Evolutionary conservation across 441 rosid genomes (phyloP).

Genomic region (Corymbia citriodora): DNA sequence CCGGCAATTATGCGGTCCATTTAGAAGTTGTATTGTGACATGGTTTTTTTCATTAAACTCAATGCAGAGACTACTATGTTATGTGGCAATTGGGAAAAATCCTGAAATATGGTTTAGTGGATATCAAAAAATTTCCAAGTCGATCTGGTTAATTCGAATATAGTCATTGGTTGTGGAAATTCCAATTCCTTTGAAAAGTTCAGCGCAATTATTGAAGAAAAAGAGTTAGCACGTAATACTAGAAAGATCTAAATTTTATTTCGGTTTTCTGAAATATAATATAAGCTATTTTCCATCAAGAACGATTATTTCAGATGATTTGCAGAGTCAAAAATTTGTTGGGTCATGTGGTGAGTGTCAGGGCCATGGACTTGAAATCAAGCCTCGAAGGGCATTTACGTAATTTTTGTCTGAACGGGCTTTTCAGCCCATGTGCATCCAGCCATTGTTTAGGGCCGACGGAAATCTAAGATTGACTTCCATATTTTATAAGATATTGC

Average conservation of each 20-base stretch:
- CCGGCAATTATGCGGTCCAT: fast-evolving
- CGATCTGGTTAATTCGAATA: not conserved
- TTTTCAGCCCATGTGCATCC: too few relatives aligned
- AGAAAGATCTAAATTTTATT: not conserved
- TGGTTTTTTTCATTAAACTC: not conserved
- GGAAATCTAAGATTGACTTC: not conserved
- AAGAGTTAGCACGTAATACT: not conserved
- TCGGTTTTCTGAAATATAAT: fast-evolving
- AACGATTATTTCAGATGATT: not conserved
- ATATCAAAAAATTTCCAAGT: not conserved
- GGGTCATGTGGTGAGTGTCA: not conserved
- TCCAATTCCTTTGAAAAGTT: not conserved
- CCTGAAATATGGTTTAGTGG: fast-evolving
- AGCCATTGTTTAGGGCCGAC: not conserved
- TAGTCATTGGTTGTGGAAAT: not conserved
- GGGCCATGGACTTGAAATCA: not conserved
- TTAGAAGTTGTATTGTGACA: not conserved
- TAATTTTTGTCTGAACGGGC: not conserved
- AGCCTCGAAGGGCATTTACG: not conserved
- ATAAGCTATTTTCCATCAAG: not conserved
- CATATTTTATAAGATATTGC: not conserved
- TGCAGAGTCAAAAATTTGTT: not conserved
- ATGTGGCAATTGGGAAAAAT: not conserved
- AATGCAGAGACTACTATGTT: not conserved
- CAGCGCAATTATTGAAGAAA: not conserved